Percentiles rank a stretch among this genome's conserved stretches.
Conservation (phyloP, 75 land plant species). For the Pinus albicaulis region DNA sequence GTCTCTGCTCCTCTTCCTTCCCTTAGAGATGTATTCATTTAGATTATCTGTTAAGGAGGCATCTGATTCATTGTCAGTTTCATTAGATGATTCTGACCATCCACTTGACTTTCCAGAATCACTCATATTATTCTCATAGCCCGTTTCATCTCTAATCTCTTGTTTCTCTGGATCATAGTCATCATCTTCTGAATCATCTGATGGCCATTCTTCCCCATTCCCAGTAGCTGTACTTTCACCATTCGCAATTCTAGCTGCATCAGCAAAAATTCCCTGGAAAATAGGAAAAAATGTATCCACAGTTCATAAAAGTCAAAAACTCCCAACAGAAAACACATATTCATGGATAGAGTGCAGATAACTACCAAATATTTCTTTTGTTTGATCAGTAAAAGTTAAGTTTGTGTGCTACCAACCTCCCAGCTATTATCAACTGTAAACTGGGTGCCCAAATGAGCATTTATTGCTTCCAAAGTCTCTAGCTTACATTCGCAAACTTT, state of each 20-base stretch:
- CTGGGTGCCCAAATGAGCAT: constrained; percentile 78
- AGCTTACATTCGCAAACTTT: constrained; percentile 69
- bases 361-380: neutral
- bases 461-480: constrained; percentile 67
- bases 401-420: constrained; percentile 50
- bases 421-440: constrained; percentile 55
- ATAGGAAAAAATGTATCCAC: constrained; percentile 8
- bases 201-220: constrained; percentile 66
- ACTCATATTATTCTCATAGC: constrained; percentile 18
- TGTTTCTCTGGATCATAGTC: constrained; percentile 71
- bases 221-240: constrained; percentile 19
- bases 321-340: neutral
- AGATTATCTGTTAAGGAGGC: constrained; percentile 9
- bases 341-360: neutral
- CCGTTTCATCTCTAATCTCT: constrained; percentile 24
- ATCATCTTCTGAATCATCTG: constrained; percentile 87
- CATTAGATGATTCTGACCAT: constrained; percentile 36
- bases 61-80: constrained; percentile 16
- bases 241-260: constrained; percentile 50
- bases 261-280: constrained; percentile 68
- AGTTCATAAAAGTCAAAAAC: neutral
- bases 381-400: neutral
- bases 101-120: constrained; percentile 26
- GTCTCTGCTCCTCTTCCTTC: constrained; percentile 11
- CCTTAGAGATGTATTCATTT: neutral